Evolutionary conservation across 164 flowering plant species (phyloP).

Genomic region (Brasenia schreberi): DNA sequence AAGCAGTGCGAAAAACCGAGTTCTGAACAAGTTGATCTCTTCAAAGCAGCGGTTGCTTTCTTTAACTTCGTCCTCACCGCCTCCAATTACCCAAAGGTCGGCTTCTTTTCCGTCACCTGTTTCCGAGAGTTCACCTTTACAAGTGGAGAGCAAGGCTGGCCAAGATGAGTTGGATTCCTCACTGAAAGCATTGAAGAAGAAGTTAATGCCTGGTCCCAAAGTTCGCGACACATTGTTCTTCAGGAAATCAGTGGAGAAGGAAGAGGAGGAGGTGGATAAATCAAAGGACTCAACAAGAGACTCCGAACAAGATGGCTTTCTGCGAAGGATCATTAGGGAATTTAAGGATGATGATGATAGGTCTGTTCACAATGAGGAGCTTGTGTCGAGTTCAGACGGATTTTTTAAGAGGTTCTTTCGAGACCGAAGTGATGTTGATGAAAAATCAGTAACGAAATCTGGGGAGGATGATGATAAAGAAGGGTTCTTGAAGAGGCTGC

Average conservation of each 20-base stretch:
- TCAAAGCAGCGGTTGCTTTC: slow-evolving; percentile 74
- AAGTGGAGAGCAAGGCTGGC: slow-evolving; percentile 54
- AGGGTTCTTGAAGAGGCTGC: slow-evolving; percentile 62
- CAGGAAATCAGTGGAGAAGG: slow-evolving; percentile 28
- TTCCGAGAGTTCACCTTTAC: slow-evolving; percentile 30
- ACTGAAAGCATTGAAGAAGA: slow-evolving; percentile 9
- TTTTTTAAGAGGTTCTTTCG: slow-evolving; percentile 84
- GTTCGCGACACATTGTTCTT: slow-evolving; percentile 23
- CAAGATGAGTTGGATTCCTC: slow-evolving; percentile 1
- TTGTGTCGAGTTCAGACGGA: slow-evolving; percentile 63
- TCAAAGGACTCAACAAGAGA: neutral
- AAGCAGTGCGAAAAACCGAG: slow-evolving; percentile 46
- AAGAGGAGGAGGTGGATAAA: slow-evolving; percentile 35
- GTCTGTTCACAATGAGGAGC: slow-evolving; percentile 21
- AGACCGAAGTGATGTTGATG: slow-evolving; percentile 59
- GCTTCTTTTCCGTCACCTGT: slow-evolving; percentile 46
- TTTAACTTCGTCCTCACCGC: slow-evolving; percentile 60
- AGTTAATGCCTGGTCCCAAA: slow-evolving; percentile 26
- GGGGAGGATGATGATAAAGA: slow-evolving; percentile 80
- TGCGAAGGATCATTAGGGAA: slow-evolving; percentile 29
- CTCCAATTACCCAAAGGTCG: slow-evolving; percentile 20
- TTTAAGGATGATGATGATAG: slow-evolving; percentile 39
- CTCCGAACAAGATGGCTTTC: slow-evolving; percentile 24
- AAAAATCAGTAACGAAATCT: slow-evolving; percentile 22
- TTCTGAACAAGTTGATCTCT: slow-evolving; percentile 61